Percentiles rank a stretch among this genome's conserved stretches.
Evolutionary conservation across 2,329 filamentous ascomycete species (phyloP).

Genomic region (Bipolaris zeicola): DNA sequence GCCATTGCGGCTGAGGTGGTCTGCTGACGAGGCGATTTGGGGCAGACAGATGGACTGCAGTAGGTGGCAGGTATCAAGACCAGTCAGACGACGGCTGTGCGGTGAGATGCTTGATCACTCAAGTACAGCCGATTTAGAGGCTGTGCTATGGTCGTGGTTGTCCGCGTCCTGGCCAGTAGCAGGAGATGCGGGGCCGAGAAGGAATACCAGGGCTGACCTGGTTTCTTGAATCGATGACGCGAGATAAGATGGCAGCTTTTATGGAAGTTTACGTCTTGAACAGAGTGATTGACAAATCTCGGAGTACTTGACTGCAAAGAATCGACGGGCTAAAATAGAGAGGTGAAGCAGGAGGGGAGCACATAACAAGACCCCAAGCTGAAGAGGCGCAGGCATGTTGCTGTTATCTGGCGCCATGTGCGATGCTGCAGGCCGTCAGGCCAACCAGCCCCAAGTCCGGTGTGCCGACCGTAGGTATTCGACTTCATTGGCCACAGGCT

Average conservation of each 20-base stretch:
- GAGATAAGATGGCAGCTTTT: slow-evolving; percentile 10
- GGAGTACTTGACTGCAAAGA: neutral
- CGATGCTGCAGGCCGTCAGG: slow-evolving; percentile 25
- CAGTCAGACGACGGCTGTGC: slow-evolving; percentile 7
- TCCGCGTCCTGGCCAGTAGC: slow-evolving; percentile 24
- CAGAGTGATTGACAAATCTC: neutral
- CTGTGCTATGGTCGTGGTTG: slow-evolving; percentile 25
- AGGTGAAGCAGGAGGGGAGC: slow-evolving; percentile 7
- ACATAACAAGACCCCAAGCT: slow-evolving; percentile 11
- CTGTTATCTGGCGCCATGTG: slow-evolving; percentile 21
- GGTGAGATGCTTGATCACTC: slow-evolving; percentile 16
- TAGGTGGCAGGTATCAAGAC: slow-evolving; percentile 22
- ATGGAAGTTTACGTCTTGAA: neutral
- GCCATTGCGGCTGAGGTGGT: slow-evolving; percentile 25
- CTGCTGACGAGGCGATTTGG: slow-evolving; percentile 25
- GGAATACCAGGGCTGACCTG: slow-evolving; percentile 27
- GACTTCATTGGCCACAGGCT: slow-evolving; percentile 27
- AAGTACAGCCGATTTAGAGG: slow-evolving; percentile 14
- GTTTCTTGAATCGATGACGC: slow-evolving; percentile 29
- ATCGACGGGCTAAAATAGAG: slow-evolving; percentile 1
- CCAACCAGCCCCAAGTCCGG: slow-evolving; percentile 28
- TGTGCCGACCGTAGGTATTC: slow-evolving; percentile 19
- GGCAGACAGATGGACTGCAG: slow-evolving; percentile 12
- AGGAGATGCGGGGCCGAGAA: slow-evolving; percentile 41
- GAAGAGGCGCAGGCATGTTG: slow-evolving; percentile 29